phyloP scores from a whole-genome alignment of 129 eudicot genomes.

The Glebionis coronaria region DNA sequence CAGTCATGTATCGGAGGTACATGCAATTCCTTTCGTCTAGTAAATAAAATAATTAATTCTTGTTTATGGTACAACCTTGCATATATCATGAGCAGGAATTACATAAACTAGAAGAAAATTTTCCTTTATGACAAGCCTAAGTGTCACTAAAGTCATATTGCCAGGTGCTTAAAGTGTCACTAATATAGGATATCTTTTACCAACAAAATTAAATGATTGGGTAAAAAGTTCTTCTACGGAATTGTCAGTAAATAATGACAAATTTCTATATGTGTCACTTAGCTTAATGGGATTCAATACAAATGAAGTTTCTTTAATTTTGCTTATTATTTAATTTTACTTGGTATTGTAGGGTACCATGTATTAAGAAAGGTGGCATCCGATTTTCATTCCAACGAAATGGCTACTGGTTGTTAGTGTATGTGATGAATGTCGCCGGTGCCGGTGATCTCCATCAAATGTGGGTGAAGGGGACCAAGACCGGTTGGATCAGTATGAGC shows the following conservation, averaged over 20 bases:
- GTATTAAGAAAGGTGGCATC: constrained; percentile 55
- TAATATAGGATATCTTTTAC: no score
- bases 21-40: neutral
- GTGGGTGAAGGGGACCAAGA: constrained; percentile 82
- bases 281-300: neutral
- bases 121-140: neutral
- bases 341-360: constrained; percentile 54
- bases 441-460: constrained; percentile 55
- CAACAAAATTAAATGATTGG: no score
- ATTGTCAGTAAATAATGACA: neutral
- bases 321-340: no score
- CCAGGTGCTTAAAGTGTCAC: no score
- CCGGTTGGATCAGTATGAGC: constrained; percentile 80
- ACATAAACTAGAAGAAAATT: no score
- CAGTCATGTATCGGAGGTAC: constrained; percentile 78
- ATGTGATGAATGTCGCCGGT: constrained; percentile 76
- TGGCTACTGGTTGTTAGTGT: constrained; percentile 68
- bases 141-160: no score
- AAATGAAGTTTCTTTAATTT: neutral
- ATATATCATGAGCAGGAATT: neutral
- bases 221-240: no score
- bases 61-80: no score
- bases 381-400: constrained; percentile 59
- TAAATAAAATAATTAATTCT: no score
- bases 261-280: neutral